A percentile compares a stretch with the other conserved stretches of the same genome.
Conservation (phyloP, 768 basidiomycete genomes). For the Serendipita vermifera region DNA sequence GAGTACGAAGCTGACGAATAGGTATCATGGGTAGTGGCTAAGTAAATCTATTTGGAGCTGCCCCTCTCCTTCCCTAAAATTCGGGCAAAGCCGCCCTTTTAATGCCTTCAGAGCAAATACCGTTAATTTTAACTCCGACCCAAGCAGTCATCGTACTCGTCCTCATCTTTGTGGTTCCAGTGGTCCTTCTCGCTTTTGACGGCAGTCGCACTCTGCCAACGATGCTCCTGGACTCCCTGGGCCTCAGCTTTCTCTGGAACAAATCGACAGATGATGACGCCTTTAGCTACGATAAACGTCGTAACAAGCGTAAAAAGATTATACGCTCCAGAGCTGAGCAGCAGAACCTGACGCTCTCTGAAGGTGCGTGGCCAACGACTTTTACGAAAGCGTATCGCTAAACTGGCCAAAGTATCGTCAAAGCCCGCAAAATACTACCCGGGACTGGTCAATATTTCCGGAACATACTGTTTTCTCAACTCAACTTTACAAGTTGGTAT, state of each 20-base stretch:
- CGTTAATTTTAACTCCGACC: background rate
- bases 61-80: too few species aligned
- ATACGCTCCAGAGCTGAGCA: conserved; percentile 6
- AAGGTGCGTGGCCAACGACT: too few species aligned
- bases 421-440: conserved; percentile 39
- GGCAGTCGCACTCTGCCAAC: conserved; percentile 19
- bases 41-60: too few species aligned
- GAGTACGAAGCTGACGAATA: background rate
- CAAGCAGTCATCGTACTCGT: conserved; percentile 47
- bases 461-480: conserved; percentile 96
- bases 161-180: conserved; percentile 35
- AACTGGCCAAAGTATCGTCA: background rate
- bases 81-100: too few species aligned
- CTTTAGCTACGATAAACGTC: conserved; percentile 27
- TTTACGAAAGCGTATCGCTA: too few species aligned
- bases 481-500: conserved; percentile 71
- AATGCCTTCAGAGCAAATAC: conserved; percentile 1
- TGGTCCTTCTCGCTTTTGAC: conserved; percentile 24
- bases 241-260: conserved; percentile 48
- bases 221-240: conserved; percentile 49
- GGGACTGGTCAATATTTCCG: conserved; percentile 89
- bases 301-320: conserved; percentile 10
- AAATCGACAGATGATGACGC: conserved; percentile 16
- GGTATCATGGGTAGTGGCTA: too few species aligned
- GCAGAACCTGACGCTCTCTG: too few species aligned